Evolutionary conservation across 108 stramenopile species (phyloP).

Genomic region (Schizochytrium sp.): DNA sequence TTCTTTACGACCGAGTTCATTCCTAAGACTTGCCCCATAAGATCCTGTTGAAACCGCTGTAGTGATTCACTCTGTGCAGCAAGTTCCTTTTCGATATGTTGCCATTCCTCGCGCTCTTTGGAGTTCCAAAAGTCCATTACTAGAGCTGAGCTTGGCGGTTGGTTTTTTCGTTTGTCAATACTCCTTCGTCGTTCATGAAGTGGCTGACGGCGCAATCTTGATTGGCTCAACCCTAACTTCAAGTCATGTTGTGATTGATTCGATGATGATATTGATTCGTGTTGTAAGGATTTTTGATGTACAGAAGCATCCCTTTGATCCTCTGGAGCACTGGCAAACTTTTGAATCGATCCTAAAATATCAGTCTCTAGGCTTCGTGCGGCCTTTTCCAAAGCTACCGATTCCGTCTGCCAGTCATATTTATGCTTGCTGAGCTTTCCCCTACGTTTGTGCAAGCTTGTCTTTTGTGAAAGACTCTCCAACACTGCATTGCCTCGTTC

Average conservation of each 20-base stretch:
- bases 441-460: not conserved
- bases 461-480: not conserved
- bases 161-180: no score
- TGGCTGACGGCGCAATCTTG: no score
- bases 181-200: no score
- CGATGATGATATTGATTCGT: no score
- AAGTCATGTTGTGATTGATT: no score
- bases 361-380: not conserved
- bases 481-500: not conserved
- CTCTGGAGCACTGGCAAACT: not conserved
- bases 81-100: not conserved
- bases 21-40: not conserved
- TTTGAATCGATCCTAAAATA: not conserved
- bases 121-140: not conserved
- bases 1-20: not conserved
- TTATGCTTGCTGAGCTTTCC: slow-evolving; percentile 34
- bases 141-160: no score
- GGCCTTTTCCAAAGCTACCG: not conserved
- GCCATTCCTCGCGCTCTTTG: not conserved
- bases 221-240: no score
- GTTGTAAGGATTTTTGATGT: no score
- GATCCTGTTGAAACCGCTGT: not conserved
- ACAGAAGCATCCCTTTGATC: not conserved
- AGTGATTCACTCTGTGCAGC: not conserved
- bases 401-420: slow-evolving; percentile 24